These are phyloP conservation scores for Filobasidium floriforme DNA, from an alignment of 768 basidiomycete genomes.

Conservation along the genomic window DNA sequence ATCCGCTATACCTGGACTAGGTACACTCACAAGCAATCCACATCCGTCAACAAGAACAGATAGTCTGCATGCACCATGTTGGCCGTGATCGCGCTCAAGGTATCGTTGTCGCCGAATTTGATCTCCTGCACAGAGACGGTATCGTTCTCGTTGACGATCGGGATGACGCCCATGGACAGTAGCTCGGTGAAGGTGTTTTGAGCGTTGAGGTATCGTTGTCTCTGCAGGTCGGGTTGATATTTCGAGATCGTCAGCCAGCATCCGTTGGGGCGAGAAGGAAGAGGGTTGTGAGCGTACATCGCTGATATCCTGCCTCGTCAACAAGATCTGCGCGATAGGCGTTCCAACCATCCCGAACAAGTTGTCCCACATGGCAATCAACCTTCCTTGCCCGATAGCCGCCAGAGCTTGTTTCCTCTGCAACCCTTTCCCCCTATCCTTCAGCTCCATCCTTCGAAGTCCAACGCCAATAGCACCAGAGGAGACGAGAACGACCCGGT, in stretches of 20 bases:
- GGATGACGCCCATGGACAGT: constrained; percentile 85
- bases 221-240: constrained; percentile 54
- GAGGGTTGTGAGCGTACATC: constrained; percentile 58
- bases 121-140: constrained; percentile 99
- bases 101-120: constrained; percentile 99
- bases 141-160: constrained; percentile 98
- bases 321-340: constrained; percentile 87
- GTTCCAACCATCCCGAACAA: constrained; percentile 88
- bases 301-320: constrained; percentile 93
- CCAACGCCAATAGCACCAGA: constrained; percentile 98
- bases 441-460: constrained; percentile 77
- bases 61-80: constrained; percentile 98
- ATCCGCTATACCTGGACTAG: neutral
- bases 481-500: constrained; percentile 90
- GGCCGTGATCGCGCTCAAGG: constrained; percentile 90
- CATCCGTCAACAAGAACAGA: constrained; percentile 91
- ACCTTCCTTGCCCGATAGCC: constrained; percentile 89
- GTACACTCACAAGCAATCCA: constrained; percentile 61
- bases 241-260: no score
- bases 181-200: constrained; percentile 91
- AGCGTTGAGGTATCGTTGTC: constrained; percentile 91
- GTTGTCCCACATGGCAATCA: constrained; percentile 96
- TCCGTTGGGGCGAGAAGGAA: neutral
- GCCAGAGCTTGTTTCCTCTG: constrained; percentile 95
- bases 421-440: constrained; percentile 69